Conservation (phyloP, 2,329 filamentous ascomycete species). For the Aurifilum marmelostoma region DNA sequence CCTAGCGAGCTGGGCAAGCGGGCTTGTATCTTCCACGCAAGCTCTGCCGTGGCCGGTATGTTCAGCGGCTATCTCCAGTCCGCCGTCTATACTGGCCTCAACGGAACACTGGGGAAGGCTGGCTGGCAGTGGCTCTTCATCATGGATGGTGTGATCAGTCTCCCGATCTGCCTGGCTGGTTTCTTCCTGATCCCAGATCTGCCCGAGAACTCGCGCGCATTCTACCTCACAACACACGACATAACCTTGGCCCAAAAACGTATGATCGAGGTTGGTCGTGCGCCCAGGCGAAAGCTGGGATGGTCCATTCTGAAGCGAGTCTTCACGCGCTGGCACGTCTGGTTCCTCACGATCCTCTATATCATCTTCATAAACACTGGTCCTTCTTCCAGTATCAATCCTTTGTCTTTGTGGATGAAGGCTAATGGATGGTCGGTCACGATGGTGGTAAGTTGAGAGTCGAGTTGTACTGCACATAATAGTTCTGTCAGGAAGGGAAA, state of each 20-base stretch:
- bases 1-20: slow-evolving; percentile 47
- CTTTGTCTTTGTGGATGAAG: slow-evolving; percentile 47
- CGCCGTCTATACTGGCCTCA: slow-evolving; percentile 44
- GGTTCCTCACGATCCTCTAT: slow-evolving; percentile 42
- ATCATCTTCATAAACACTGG: slow-evolving; percentile 44
- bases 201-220: slow-evolving; percentile 34
- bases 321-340: slow-evolving; percentile 42
- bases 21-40: slow-evolving; percentile 46
- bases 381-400: slow-evolving; percentile 40
- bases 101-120: slow-evolving; percentile 41
- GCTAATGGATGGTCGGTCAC: slow-evolving; percentile 47
- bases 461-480: too few species aligned
- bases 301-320: slow-evolving; percentile 32
- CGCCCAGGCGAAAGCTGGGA: slow-evolving; percentile 38
- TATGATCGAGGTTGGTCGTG: slow-evolving; percentile 38
- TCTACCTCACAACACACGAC: slow-evolving; percentile 37
- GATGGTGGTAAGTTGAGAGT: slow-evolving; percentile 45
- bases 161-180: slow-evolving; percentile 39
- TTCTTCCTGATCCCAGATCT: slow-evolving; percentile 41
- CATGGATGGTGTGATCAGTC: slow-evolving; percentile 45
- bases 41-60: slow-evolving; percentile 44
- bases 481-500: slow-evolving; percentile 10
- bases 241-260: slow-evolving; percentile 36
- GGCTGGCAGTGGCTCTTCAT: slow-evolving; percentile 54
- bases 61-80: slow-evolving; percentile 49